Evolutionary conservation across 805 yeast species (phyloP).

Genomic region (Saccharomycopsis oosterbeekiorum): DNA sequence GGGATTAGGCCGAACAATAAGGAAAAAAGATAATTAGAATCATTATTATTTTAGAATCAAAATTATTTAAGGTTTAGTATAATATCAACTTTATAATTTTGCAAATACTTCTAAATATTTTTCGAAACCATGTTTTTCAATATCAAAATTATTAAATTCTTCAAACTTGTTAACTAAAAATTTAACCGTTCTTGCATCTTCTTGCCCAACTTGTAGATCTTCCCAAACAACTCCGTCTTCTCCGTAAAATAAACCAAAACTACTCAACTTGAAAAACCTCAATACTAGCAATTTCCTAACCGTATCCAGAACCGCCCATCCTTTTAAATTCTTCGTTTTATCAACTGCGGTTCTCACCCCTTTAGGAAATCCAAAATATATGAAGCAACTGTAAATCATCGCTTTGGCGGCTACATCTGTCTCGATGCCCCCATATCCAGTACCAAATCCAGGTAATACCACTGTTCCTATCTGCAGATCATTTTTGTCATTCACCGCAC

Average conservation of each 20-base stretch:
- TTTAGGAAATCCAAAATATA: conserved; percentile 1
- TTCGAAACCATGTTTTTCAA: not conserved
- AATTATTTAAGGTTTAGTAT: too few relatives aligned
- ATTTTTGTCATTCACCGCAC: not conserved
- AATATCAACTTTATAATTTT: not conserved
- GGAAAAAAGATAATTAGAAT: not conserved
- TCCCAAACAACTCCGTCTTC: not conserved
- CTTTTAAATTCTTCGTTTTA: not conserved
- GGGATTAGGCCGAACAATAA: conserved; percentile 2
- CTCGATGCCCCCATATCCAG: conserved; percentile 11
- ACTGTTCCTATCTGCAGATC: not conserved
- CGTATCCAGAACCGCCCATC: not conserved
- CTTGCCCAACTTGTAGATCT: not conserved
- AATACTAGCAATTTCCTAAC: not conserved
- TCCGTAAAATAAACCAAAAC: not conserved
- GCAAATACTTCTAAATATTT: not conserved
- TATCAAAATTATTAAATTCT: not conserved
- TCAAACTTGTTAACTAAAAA: not conserved
- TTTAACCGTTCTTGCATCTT: not conserved
- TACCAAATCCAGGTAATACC: conserved; percentile 10
- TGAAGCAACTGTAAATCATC: conserved; percentile 1
- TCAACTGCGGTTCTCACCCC: not conserved
- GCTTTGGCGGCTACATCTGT: conserved; percentile 6
- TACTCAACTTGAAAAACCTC: not conserved
- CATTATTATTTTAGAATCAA: too few relatives aligned